Percentiles rank a stretch among this genome's conserved stretches.
Conservation (phyloP, 2,329 filamentous ascomycete species). For the Hymenoscyphus linearis region DNA sequence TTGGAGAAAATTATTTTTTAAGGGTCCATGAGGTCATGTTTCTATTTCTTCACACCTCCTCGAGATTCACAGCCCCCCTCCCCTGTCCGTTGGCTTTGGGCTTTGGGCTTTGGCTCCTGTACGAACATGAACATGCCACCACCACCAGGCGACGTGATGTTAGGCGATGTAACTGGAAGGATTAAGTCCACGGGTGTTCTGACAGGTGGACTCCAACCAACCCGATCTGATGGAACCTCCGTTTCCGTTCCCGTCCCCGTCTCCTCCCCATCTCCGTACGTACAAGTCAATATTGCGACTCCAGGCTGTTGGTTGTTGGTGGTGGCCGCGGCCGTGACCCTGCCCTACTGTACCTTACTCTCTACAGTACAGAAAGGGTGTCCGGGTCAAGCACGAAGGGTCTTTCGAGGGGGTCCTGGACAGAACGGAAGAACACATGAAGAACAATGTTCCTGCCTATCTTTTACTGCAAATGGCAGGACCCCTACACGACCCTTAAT, state of each 20-base stretch:
- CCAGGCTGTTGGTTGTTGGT: neutral
- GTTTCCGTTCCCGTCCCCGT: too few relatives aligned
- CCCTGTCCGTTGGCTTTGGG: neutral
- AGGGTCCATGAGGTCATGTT: constrained; percentile 5
- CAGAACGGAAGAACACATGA: neutral
- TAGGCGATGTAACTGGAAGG: neutral
- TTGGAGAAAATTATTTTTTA: neutral
- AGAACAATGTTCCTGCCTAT: constrained; percentile 4
- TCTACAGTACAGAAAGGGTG: neutral
- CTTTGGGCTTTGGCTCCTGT: neutral
- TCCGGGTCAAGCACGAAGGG: neutral
- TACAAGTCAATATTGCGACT: neutral
- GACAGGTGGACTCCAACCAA: neutral
- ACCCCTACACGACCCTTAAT: neutral
- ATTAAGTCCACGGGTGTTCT: too few relatives aligned
- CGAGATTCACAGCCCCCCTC: neutral
- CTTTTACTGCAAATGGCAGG: constrained; percentile 1
- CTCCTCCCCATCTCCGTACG: neutral
- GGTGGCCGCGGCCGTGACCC: too few relatives aligned
- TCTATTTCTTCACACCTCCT: neutral
- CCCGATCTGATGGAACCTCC: neutral
- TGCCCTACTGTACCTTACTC: too few relatives aligned
- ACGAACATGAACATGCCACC: neutral
- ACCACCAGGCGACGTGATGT: neutral
- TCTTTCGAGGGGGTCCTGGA: neutral